Conservation (phyloP, 331 rosid species). For the Pyracantha coccinea region DNA sequence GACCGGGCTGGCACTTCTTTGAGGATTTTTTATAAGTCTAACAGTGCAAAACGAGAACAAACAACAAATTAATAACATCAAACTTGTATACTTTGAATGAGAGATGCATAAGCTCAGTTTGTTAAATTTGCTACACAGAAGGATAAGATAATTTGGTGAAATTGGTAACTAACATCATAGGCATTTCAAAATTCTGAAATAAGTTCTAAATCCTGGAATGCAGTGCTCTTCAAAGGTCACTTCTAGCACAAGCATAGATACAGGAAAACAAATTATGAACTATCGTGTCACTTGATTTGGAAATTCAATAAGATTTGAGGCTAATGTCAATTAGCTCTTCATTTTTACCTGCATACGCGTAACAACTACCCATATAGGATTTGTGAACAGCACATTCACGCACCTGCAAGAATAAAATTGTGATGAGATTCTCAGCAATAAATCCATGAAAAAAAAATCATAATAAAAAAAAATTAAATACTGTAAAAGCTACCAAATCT, state of each 20-base stretch:
- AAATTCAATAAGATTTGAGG: conserved; percentile 7
- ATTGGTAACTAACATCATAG: neutral
- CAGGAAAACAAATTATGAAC: neutral
- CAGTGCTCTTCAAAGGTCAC: neutral
- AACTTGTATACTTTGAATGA: neutral
- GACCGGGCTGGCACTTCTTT: conserved; percentile 26
- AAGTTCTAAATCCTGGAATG: neutral
- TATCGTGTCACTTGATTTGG: neutral
- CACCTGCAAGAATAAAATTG: conserved; percentile 51
- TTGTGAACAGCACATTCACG: conserved; percentile 86
- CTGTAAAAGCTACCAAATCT: neutral
- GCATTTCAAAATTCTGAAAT: neutral
- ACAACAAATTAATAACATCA: conserved; percentile 3
- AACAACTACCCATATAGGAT: conserved; percentile 91
- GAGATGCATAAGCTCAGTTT: neutral
- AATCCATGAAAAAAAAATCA: neutral
- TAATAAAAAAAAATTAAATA: neutral
- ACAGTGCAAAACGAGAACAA: conserved; percentile 5
- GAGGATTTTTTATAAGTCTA: conserved; percentile 65
- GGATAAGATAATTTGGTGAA: neutral
- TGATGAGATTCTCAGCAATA: conserved; percentile 8
- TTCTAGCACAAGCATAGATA: neutral
- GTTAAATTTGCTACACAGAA: neutral
- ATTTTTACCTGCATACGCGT: conserved; percentile 90
- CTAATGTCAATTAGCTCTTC: conserved; percentile 9